Evolutionary conservation across 108 stramenopile species (phyloP), one percentile per base, ranked within the genome.

Genomic region (Nitzschia sp.): DNA sequence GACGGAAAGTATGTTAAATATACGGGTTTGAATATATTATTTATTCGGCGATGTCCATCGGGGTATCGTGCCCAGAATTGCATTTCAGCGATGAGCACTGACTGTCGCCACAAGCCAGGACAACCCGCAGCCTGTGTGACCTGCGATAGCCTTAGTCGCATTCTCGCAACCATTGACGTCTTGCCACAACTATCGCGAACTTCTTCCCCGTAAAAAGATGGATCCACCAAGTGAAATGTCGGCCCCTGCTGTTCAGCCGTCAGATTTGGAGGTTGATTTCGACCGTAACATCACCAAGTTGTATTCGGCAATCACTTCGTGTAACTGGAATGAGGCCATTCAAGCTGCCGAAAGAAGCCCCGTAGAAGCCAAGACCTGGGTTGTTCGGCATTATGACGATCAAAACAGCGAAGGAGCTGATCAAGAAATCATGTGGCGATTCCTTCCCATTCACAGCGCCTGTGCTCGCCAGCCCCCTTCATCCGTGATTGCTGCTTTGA

Each of bases 401-500:
- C 51, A 68, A 18, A 74, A 77, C 2, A 76, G 75, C 6, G 65
- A 72, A 24, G 64, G 70, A 26, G 60, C 25, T 13, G 54, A 24
- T 2, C 51, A 74, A 4, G 83, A 81, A 23, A 79, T 88, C 53
- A 83, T 85, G 74, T 92, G 91, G 91, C 53, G 91, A 35, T 89
- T 92, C 75, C 83, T 92, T 30, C 91, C 90, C 17, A 85, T 94
- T 49, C 92, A 94, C 56, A 85, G 86, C 17, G 82, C 92, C 4
- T 88, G 85, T 70, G 92, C 89, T 33, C 80, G 86, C 9, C 75
- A 85, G 26, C 89, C 92, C 15, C 92, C 92, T 3, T 71, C 75
- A 11, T 38, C 64, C 15, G 73, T 94, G n/a, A 54, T 94, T 33
- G 42, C 67, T 13, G 80, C 86, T 21, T 67, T 94, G 17, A 19